Evolutionary conservation across 257 asterid species (phyloP).

Genomic region (Fraxinus quadrangulata): DNA sequence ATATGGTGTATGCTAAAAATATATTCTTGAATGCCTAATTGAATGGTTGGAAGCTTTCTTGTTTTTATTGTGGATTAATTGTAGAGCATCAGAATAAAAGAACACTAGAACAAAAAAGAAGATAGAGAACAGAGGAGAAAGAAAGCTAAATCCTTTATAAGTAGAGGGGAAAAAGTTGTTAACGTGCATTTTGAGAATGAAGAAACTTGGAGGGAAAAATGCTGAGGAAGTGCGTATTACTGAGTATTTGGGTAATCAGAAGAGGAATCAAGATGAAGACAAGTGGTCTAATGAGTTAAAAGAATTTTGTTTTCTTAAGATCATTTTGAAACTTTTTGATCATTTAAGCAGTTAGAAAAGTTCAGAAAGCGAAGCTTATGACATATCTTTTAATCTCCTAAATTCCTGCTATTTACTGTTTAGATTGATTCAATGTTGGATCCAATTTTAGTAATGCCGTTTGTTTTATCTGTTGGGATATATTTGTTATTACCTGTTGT

Average conservation of each 20-base stretch:
- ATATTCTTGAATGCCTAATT: not conserved
- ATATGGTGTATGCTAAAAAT: not conserved
- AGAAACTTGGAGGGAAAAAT: not conserved
- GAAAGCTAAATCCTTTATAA: not conserved
- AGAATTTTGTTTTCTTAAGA: not conserved
- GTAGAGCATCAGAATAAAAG: not conserved
- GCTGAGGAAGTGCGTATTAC: not conserved
- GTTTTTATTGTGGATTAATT: too few species aligned
- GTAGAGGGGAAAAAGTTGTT: not conserved
- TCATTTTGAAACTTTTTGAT: not conserved
- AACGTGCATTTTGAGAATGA: not conserved
- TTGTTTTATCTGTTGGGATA: slow-evolving; percentile 15
- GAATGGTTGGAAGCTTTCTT: not conserved
- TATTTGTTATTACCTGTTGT: not conserved
- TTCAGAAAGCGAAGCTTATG: not conserved
- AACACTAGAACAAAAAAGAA: not conserved
- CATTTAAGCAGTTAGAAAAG: not conserved
- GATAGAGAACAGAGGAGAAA: not conserved
- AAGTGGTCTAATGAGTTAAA: not conserved
- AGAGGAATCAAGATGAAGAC: not conserved
- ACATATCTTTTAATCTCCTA: not conserved
- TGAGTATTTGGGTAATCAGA: not conserved
- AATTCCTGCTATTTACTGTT: slow-evolving; percentile 5
- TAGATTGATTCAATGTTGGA: not conserved
- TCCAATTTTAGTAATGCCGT: not conserved